These are phyloP conservation scores for Chalciporus piperatus DNA, from an alignment of 768 basidiomycete species.

Conservation along the genomic window DNA sequence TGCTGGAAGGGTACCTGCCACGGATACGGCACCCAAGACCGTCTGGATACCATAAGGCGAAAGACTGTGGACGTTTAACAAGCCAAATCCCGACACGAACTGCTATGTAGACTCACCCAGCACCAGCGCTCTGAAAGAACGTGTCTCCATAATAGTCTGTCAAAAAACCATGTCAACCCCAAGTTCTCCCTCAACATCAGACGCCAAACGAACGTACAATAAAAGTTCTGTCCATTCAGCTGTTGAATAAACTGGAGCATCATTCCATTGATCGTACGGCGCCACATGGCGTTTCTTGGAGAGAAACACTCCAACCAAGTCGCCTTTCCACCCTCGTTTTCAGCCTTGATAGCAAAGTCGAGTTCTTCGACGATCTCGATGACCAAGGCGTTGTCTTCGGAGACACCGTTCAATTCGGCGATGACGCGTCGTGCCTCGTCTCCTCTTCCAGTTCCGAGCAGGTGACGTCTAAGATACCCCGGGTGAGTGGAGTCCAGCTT, in stretches of 20 bases:
- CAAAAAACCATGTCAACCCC: constrained; percentile 1
- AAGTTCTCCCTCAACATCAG: constrained; percentile 5
- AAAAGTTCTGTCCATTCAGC: constrained; percentile 79
- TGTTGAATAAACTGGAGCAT: constrained; percentile 83
- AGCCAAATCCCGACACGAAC: neutral
- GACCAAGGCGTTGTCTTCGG: constrained; percentile 55
- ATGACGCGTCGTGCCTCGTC: constrained; percentile 62
- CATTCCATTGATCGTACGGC: constrained; percentile 76
- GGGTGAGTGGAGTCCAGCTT: neutral
- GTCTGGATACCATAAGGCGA: constrained; percentile 73
- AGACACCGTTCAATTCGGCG: constrained; percentile 63
- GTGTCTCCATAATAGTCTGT: constrained; percentile 80
- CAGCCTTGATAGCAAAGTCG: constrained; percentile 59
- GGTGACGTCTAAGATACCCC: constrained; percentile 52
- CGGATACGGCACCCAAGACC: constrained; percentile 72
- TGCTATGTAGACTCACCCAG: constrained; percentile 39
- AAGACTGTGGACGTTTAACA: constrained; percentile 36
- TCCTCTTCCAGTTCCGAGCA: constrained; percentile 54
- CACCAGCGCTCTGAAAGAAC: constrained; percentile 75
- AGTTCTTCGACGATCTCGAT: constrained; percentile 62
- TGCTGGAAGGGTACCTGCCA: constrained; percentile 69
- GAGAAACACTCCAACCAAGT: constrained; percentile 81
- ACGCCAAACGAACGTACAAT: constrained; percentile 41
- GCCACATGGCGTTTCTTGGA: constrained; percentile 62
- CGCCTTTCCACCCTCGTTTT: constrained; percentile 79